phyloP scores from a whole-genome alignment of 176 grass and related monocot species.

The Aegilops speltoides region DNA sequence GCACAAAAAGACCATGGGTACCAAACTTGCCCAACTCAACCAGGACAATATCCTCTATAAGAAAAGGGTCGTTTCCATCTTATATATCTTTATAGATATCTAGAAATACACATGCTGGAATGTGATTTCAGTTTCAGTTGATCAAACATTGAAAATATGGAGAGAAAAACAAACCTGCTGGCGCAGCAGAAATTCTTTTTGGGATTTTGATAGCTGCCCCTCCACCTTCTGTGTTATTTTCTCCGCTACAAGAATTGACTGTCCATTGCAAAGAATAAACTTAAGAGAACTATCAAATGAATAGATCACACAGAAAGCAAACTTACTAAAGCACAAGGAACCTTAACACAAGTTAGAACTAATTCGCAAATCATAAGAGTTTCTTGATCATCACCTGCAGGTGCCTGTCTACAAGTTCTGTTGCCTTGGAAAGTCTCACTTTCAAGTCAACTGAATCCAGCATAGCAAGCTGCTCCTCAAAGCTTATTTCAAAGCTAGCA shows the following conservation, averaged over 20 bases:
- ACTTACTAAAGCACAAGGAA: conserved; percentile 3
- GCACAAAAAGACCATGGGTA: background rate
- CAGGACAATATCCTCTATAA: background rate
- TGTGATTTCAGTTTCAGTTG: background rate
- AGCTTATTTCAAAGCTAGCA: conserved; percentile 99
- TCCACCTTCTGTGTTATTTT: conserved; percentile 99
- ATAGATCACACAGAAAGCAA: background rate
- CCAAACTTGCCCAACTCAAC: background rate
- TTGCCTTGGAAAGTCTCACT: conserved; percentile 93
- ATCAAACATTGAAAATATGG: background rate
- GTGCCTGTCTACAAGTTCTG: conserved; percentile 88
- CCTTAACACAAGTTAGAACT: background rate
- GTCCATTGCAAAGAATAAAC: conserved; percentile 24
- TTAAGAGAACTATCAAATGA: conserved; percentile 5
- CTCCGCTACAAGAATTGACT: conserved; percentile 99
- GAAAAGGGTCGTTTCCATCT: background rate
- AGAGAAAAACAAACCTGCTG: conserved; percentile 67
- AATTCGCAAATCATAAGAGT: conserved; percentile 22
- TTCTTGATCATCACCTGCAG: conserved; percentile 78
- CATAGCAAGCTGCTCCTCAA: conserved; percentile 98
- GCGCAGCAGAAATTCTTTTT: conserved; percentile 94
- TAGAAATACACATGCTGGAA: background rate
- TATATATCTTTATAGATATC: background rate
- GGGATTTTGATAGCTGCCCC: conserved; percentile 90
- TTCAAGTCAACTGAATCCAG: conserved; percentile 95